These are phyloP conservation scores for Fusarium albidum DNA, from an alignment of 2,329 filamentous ascomycete genomes.

Conservation along the genomic window DNA sequence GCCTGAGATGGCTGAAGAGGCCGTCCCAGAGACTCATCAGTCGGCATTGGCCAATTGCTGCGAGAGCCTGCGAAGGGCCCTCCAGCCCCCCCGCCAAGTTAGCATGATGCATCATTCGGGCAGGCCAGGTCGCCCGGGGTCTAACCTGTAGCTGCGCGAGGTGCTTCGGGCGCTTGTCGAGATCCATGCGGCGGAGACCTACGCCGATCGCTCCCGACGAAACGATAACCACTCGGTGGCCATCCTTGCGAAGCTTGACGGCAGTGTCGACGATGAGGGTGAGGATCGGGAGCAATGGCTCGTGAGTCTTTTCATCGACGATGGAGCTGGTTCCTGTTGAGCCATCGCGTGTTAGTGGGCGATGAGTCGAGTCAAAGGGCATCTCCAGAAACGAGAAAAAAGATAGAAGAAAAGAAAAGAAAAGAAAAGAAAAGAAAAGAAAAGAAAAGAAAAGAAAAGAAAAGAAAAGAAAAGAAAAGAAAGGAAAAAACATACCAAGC, in stretches of 20 bases:
- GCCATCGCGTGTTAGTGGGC: constrained; percentile 33
- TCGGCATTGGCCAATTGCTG: constrained; percentile 94
- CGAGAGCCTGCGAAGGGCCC: constrained; percentile 69
- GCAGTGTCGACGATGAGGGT: constrained; percentile 95
- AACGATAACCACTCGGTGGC: constrained; percentile 93
- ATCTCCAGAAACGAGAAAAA: constrained; percentile 8
- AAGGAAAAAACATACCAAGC: constrained; percentile 78
- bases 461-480: too few species aligned
- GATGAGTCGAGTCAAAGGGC: constrained; percentile 19
- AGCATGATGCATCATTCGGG: constrained; percentile 14
- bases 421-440: too few species aligned
- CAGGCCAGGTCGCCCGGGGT: not conserved
- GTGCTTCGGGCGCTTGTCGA: constrained; percentile 87
- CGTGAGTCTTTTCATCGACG: constrained; percentile 93
- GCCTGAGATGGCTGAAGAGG: constrained; percentile 84
- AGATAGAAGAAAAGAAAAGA: too few species aligned
- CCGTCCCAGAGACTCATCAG: constrained; percentile 97
- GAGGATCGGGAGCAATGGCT: constrained; percentile 89
- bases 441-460: too few species aligned
- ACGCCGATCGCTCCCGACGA: constrained; percentile 98
- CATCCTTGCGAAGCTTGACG: constrained; percentile 85
- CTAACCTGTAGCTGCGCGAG: constrained; percentile 83
- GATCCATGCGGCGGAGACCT: constrained; percentile 87
- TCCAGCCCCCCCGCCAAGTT: too few species aligned
- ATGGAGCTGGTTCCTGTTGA: constrained; percentile 93